These are phyloP conservation scores for Chalara sp. DNA, from an alignment of 2,329 filamentous ascomycete genomes.

Conservation along the genomic window DNA sequence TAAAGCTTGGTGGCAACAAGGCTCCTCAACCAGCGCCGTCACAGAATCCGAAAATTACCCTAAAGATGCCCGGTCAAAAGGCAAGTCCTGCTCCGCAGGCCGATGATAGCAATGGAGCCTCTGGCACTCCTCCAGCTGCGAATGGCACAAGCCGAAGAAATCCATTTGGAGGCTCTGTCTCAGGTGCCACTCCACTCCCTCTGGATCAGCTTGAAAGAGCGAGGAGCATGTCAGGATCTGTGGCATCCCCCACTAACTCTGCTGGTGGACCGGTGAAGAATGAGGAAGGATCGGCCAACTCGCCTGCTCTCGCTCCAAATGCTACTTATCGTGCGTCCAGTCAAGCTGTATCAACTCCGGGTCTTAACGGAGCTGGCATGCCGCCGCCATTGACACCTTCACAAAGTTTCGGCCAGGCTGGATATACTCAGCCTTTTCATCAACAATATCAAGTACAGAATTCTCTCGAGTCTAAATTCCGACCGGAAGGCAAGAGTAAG, in stretches of 20 bases:
- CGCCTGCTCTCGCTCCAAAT: constrained; percentile 20
- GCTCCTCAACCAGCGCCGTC: constrained; percentile 46
- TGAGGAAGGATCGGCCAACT: constrained; percentile 24
- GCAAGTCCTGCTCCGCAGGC: constrained; percentile 46
- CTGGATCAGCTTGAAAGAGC: constrained; percentile 24
- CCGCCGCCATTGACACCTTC: constrained; percentile 23
- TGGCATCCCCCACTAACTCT: constrained; percentile 25
- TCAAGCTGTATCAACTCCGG: constrained; percentile 26
- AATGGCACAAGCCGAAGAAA: constrained; percentile 23
- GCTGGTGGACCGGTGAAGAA: constrained; percentile 31
- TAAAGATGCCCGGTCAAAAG: constrained; percentile 56
- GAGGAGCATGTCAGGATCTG: constrained; percentile 25
- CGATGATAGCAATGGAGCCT: constrained; percentile 38
- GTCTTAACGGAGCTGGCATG: constrained; percentile 19
- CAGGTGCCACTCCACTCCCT: constrained; percentile 16
- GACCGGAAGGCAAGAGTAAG: constrained; percentile 41
- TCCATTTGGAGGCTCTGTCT: constrained; percentile 20
- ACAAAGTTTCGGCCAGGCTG: constrained; percentile 13
- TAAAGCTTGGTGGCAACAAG: constrained; percentile 56
- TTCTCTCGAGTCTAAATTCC: constrained; percentile 35
- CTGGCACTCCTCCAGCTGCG: constrained; percentile 5
- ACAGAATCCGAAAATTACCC: constrained; percentile 51
- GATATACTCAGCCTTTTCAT: constrained; percentile 24
- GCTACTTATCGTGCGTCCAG: constrained; percentile 32
- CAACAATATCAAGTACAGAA: constrained; percentile 25